Percentiles rank a stretch among this genome's conserved stretches.
These are phyloP conservation scores for Ophiostoma montium DNA, from an alignment of 2,329 filamentous ascomycete species.

Conservation along the genomic window DNA sequence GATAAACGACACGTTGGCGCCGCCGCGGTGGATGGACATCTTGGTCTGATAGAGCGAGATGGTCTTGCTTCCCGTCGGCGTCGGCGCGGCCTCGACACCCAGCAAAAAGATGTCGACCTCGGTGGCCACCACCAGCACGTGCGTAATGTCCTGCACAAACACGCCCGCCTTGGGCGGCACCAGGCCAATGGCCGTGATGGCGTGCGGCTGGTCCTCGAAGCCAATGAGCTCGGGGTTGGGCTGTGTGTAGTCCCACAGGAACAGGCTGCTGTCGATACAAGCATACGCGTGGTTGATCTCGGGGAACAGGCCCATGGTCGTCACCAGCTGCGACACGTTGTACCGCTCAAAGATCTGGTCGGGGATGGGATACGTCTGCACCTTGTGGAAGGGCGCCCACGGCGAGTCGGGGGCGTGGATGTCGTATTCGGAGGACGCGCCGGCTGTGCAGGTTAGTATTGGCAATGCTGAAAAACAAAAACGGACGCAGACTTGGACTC, in stretches of 20 bases:
- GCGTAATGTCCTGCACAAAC: conserved; percentile 72
- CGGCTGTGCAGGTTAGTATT: conserved; percentile 39
- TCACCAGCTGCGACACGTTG: conserved; percentile 72
- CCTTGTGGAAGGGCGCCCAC: conserved; percentile 82
- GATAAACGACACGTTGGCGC: conserved; percentile 64
- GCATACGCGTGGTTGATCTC: conserved; percentile 94
- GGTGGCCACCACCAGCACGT: conserved; percentile 81
- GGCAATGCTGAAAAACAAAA: not conserved
- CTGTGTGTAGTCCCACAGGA: conserved; percentile 94
- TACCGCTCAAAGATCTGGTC: conserved; percentile 88
- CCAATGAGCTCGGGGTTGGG: conserved; percentile 84
- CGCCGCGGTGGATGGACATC: conserved; percentile 65
- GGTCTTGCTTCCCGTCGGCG: conserved; percentile 53
- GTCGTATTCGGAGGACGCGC: conserved; percentile 85
- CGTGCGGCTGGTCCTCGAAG: conserved; percentile 77
- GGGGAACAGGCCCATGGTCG: conserved; percentile 90
- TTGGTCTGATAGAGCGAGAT: conserved; percentile 79
- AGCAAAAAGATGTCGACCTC: conserved; percentile 72
- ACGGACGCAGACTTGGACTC: too few species aligned
- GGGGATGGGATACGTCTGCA: conserved; percentile 77
- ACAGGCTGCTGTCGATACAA: conserved; percentile 86
- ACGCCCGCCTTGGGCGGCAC: conserved; percentile 75
- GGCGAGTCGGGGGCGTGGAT: conserved; percentile 50
- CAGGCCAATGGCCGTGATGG: conserved; percentile 81
- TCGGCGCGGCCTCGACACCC: conserved; percentile 59